These are phyloP conservation scores for Trichoderma atrobrunneum DNA, from an alignment of 2,329 filamentous ascomycete genomes.

Conservation along the genomic window DNA sequence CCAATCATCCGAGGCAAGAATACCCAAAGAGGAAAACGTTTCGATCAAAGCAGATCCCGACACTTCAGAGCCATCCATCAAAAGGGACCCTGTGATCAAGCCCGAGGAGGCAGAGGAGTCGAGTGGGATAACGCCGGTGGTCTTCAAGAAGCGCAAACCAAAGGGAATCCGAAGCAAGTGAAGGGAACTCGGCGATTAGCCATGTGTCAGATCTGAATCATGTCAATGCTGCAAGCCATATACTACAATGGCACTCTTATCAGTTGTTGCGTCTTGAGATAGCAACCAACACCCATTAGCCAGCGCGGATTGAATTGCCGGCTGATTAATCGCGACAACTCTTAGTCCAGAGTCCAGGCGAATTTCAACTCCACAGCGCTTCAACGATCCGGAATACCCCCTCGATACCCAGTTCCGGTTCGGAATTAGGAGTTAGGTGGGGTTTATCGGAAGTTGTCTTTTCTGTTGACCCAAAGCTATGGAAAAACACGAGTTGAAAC, in stretches of 20 bases:
- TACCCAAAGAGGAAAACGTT: constrained; percentile 29
- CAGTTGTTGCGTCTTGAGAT: neutral
- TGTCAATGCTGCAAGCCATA: neutral
- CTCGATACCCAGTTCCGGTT: neutral
- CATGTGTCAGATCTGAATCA: neutral
- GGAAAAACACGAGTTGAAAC: neutral
- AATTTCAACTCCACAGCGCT: neutral
- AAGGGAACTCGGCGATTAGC: constrained; percentile 16
- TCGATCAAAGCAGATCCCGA: constrained; percentile 42
- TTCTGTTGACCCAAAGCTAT: neutral
- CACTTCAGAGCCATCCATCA: constrained; percentile 7
- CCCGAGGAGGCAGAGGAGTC: constrained; percentile 36
- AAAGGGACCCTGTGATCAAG: constrained; percentile 35
- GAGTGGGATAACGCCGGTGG: constrained; percentile 44
- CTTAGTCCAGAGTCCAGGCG: neutral
- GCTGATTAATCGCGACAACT: neutral
- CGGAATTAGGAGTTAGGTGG: neutral
- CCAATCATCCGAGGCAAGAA: constrained; percentile 19
- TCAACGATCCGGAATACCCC: neutral
- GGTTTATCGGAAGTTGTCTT: neutral
- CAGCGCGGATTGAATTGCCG: neutral
- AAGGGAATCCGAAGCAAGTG: constrained; percentile 62
- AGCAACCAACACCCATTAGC: neutral
- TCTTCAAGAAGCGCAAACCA: constrained; percentile 79
- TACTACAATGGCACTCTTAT: neutral